Base-by-base conservation (phyloP, 331 rosid species). In the Rosa hybrid region DNA sequence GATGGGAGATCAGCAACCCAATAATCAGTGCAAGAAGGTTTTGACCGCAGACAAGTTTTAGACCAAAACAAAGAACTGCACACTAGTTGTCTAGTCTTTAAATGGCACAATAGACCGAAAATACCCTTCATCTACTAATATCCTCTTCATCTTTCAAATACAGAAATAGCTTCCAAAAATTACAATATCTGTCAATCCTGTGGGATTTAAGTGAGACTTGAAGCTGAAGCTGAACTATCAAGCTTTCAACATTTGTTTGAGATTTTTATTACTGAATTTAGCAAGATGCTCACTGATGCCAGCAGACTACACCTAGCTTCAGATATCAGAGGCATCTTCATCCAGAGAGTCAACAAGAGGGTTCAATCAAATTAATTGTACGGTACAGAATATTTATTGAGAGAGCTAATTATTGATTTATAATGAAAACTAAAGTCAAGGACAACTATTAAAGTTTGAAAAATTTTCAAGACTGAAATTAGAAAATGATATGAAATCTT, bases 281-380 rank as follows among this genome's bases (percentile, higher is more conserved):
- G 42, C 57, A 25, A 23, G 4, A 12, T 57, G 64, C 30, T 57
- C 45, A 9, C 34, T 17, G 39, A 9, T 8, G 77, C 46, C 7
- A 2, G 20, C 45, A 48, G 27, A 71, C 75, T 71, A 71, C 56
- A 71, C 12, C 75, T 44, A 69, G 53, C 20, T 68, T 68, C 50
- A 41, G 50, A 70, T 44, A 27, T 63, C 42, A 62, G 8, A 62
- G 17, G 6, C 68, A 23, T 12, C 25, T 57, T 60, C 67, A 60
- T 60, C 18, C 30, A 42, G 34, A 23, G 11, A 71, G 41, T 23
- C 4, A 4, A 30, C 14, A 2, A 4, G 64, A 73, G 23, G 44
- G 41, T 34, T 25, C 17, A 39, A 25, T 49, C 76, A 14, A 25
- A 48, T 49, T 14, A 56, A 27, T 3, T 6, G 16, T 8, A 17